Percentiles rank a stretch among this genome's conserved stretches.
phyloP scores from a whole-genome alignment of 305 asterid genomes.

The Fraxinus greggii region DNA sequence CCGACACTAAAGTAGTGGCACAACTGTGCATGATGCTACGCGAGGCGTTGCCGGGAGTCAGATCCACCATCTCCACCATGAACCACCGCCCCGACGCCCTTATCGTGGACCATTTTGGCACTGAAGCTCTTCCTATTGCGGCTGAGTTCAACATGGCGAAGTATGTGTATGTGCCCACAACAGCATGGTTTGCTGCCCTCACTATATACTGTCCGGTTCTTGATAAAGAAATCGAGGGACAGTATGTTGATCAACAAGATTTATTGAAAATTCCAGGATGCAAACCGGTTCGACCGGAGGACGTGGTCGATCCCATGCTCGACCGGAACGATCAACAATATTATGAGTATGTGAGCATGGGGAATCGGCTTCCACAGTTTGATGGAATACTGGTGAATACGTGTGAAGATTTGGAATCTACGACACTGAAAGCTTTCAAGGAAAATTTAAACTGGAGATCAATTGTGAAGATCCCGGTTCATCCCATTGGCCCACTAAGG shows the following conservation, averaged over 20 bases:
- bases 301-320: constrained; percentile 55
- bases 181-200: constrained; percentile 42
- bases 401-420: constrained; percentile 51
- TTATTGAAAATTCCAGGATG: constrained; percentile 59
- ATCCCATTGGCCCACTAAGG: constrained; percentile 61
- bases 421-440: constrained; percentile 42
- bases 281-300: constrained; percentile 58
- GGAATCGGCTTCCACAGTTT: constrained; percentile 15
- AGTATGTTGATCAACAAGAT: constrained; percentile 41
- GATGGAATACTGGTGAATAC: constrained; percentile 67
- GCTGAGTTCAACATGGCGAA: constrained; percentile 35
- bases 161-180: constrained; percentile 27
- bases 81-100: constrained; percentile 44
- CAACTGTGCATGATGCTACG: constrained; percentile 42
- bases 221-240: constrained; percentile 41
- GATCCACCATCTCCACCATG: constrained; percentile 42
- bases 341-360: constrained; percentile 29
- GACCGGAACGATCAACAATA: constrained; percentile 54
- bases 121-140: constrained; percentile 31
- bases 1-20: constrained; percentile 37
- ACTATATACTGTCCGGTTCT: constrained; percentile 45
- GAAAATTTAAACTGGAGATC: constrained; percentile 30
- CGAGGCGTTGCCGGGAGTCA: constrained; percentile 36
- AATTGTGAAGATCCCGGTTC: constrained; percentile 38
- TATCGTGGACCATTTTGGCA: constrained; percentile 37